These are phyloP conservation scores for Candida sp. DNA, from an alignment of 1,139 yeast genomes.

Conservation along the genomic window DNA sequence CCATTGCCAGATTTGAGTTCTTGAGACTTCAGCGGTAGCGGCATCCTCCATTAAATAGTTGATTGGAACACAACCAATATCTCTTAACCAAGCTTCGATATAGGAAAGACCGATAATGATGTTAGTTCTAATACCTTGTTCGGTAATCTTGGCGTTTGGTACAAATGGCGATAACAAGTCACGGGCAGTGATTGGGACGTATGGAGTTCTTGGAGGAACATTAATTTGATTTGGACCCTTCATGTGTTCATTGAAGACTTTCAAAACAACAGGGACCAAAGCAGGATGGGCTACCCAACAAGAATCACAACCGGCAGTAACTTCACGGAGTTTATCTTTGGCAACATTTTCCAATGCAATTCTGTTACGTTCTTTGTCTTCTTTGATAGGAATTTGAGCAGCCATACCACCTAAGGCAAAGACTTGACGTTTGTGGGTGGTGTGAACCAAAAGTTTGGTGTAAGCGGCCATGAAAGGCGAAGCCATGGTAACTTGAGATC, in stretches of 20 bases:
- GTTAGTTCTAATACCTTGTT: slow-evolving; percentile 70
- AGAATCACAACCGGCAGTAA: slow-evolving; percentile 72
- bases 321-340: slow-evolving; percentile 74
- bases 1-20: slow-evolving; percentile 85
- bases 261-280: slow-evolving; percentile 69
- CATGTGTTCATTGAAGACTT: slow-evolving; percentile 78
- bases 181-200: slow-evolving; percentile 53
- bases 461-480: slow-evolving; percentile 75
- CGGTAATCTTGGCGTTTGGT: slow-evolving; percentile 63
- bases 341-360: slow-evolving; percentile 70
- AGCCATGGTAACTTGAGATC: slow-evolving; percentile 71
- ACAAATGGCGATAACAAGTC: slow-evolving; percentile 71
- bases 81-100: slow-evolving; percentile 83
- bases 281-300: slow-evolving; percentile 87
- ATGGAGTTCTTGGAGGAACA: slow-evolving; percentile 48
- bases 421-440: slow-evolving; percentile 73
- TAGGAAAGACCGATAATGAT: slow-evolving; percentile 70
- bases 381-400: slow-evolving; percentile 77
- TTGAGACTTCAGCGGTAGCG: slow-evolving; percentile 83
- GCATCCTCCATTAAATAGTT: slow-evolving; percentile 86
- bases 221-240: slow-evolving; percentile 82
- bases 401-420: slow-evolving; percentile 89
- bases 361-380: slow-evolving; percentile 60
- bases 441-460: slow-evolving; percentile 63
- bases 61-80: slow-evolving; percentile 79